Percentiles rank a stretch among this genome's conserved stretches.
Evolutionary conservation across 176 grass and related monocot species (phyloP).

Genomic region (Oryza glaberrima): DNA sequence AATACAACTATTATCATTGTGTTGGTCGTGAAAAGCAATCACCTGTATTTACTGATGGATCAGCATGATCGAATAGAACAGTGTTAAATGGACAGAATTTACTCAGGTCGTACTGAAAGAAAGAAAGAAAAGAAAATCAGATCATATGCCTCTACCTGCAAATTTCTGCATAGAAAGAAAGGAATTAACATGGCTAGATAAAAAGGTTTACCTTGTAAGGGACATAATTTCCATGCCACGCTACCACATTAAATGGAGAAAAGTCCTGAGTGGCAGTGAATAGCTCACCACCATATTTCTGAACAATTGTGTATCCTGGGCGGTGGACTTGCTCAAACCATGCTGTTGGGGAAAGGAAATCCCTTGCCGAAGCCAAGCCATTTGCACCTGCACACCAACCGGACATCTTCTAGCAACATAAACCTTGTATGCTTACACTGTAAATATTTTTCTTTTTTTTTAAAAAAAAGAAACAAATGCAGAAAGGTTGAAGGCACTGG

Average conservation of each 20-base stretch:
- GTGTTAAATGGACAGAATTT: conserved; percentile 96
- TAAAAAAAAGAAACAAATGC: not conserved
- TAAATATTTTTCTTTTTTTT: too few relatives aligned
- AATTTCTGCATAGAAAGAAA: not conserved
- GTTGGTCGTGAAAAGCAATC: not conserved
- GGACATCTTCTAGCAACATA: not conserved
- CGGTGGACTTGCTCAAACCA: conserved; percentile 75
- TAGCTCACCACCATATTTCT: conserved; percentile 87
- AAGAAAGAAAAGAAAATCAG: not conserved
- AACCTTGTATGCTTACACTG: not conserved
- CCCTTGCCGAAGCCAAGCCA: conserved; percentile 78
- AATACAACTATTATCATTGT: not conserved
- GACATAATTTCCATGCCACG: conserved; percentile 97
- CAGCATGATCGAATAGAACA: conserved; percentile 80
- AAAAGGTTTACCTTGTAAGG: conserved; percentile 77
- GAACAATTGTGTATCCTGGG: conserved; percentile 73
- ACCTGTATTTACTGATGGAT: conserved; percentile 96
- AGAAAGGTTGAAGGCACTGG: not conserved
- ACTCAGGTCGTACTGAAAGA: conserved; percentile 83
- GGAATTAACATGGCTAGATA: conserved; percentile 1
- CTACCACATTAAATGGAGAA: conserved; percentile 91
- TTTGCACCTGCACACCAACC: conserved; percentile 68
- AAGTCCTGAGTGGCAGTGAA: conserved; percentile 94
- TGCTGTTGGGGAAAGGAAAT: conserved; percentile 83
- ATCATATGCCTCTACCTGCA: not conserved